phyloP scores from a whole-genome alignment of 306 rosid genomes.

The Vigna nakashimae region DNA sequence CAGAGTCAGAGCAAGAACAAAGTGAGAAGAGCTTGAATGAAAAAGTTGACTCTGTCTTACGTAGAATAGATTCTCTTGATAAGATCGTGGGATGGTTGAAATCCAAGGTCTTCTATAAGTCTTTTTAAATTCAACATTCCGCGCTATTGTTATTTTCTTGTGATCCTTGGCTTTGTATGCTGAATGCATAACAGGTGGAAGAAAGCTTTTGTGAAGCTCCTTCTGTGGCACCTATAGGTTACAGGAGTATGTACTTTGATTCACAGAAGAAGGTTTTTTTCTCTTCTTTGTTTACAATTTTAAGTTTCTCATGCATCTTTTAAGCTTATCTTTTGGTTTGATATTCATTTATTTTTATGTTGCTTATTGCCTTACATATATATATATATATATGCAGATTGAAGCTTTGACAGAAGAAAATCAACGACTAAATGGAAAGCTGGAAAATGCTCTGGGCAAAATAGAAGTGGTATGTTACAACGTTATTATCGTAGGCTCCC shows the following conservation, averaged over 20 bases:
- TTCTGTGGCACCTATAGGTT: constrained; percentile 36
- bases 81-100: constrained; percentile 43
- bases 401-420: constrained; percentile 61
- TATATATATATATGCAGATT: constrained; percentile 52
- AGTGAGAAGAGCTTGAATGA: constrained; percentile 49
- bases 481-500: neutral
- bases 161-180: neutral
- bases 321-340: constrained; percentile 19
- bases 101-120: constrained; percentile 54
- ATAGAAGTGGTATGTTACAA: constrained; percentile 67
- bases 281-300: neutral
- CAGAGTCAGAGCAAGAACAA: constrained; percentile 34
- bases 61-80: constrained; percentile 52
- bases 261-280: constrained; percentile 68
- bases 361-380: constrained; percentile 2
- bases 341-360: neutral
- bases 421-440: constrained; percentile 52
- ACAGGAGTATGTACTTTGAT: constrained; percentile 56
- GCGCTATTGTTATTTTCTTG: constrained; percentile 15
- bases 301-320: neutral
- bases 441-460: constrained; percentile 64
- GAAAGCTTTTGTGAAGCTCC: constrained; percentile 43
- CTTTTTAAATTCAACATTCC: neutral
- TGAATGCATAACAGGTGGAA: constrained; percentile 47
- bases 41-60: constrained; percentile 52